Conservation (phyloP, 352 stramenopile genomes). For the Chrysophaeum taylorii region DNA sequence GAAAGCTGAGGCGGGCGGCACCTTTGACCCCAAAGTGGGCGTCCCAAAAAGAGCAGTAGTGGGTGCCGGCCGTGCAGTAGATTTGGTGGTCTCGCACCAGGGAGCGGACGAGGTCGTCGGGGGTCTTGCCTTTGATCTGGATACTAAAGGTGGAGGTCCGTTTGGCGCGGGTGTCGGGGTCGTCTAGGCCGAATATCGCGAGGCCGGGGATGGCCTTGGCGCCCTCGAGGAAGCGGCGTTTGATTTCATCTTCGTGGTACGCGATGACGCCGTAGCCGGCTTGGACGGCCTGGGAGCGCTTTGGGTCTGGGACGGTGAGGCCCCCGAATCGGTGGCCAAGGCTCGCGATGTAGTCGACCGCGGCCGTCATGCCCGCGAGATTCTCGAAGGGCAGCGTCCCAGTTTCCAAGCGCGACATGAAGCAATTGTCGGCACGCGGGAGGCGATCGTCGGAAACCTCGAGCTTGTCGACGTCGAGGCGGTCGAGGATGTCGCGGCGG, state of each 20-base stretch:
- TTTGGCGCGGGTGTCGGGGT: background rate
- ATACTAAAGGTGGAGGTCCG: background rate
- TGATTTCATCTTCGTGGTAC: background rate
- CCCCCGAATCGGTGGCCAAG: conserved; percentile 1
- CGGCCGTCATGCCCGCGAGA: background rate
- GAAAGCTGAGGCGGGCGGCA: background rate
- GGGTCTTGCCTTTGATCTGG: background rate
- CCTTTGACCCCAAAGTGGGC: background rate
- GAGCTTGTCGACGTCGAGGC: conserved; percentile 4
- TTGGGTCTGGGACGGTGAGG: too few relatives aligned
- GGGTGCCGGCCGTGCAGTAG: background rate
- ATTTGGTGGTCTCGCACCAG: background rate
- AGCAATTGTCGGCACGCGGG: background rate
- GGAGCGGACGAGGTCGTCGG: background rate
- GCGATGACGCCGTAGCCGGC: background rate
- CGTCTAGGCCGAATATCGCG: background rate
- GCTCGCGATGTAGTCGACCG: background rate
- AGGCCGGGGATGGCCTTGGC: background rate
- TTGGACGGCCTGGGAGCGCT: too few relatives aligned
- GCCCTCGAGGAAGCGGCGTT: background rate
- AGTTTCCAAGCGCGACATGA: background rate
- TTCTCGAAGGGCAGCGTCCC: background rate
- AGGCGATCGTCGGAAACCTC: background rate
- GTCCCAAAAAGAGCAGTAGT: conserved; percentile 3
- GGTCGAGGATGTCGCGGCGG: conserved; percentile 15